A percentile compares a stretch with the other conserved stretches of the same genome.
Conservation (phyloP, 768 basidiomycete genomes). For the Lentinula lateritia region DNA sequence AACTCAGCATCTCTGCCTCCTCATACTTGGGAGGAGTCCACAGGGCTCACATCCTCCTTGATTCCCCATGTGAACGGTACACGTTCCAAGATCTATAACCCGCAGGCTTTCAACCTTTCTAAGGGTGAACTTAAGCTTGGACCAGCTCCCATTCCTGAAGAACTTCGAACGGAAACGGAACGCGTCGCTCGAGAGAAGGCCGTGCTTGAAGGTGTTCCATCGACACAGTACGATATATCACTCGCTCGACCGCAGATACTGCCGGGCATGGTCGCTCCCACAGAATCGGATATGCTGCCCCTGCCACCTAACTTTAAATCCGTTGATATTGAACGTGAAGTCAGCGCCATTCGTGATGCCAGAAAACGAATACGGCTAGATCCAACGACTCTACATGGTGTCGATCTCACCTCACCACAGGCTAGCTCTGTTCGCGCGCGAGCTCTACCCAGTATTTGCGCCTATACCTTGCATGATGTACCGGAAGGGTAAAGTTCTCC, state of each 20-base stretch:
- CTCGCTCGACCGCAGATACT: conserved; percentile 42
- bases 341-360: conserved; percentile 82
- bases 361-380: conserved; percentile 90
- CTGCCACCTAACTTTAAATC: conserved; percentile 80
- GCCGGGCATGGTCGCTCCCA: conserved; percentile 57
- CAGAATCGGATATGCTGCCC: conserved; percentile 70
- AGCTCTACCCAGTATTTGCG: conserved; percentile 87
- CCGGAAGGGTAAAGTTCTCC: conserved; percentile 76
- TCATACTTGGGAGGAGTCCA: conserved; percentile 79
- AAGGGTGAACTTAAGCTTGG: conserved; percentile 84
- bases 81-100: conserved; percentile 46
- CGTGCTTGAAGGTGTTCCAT: conserved; percentile 65
- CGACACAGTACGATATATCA: conserved; percentile 60
- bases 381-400: conserved; percentile 53
- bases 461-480: conserved; percentile 91
- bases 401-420: conserved; percentile 57
- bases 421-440: conserved; percentile 50
- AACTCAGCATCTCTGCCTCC: conserved; percentile 59
- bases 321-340: conserved; percentile 86
- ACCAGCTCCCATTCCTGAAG: conserved; percentile 70
- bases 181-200: conserved; percentile 78
- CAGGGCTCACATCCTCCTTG: conserved; percentile 76
- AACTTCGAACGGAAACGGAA: conserved; percentile 75
- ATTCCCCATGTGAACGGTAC: conserved; percentile 57
- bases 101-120: conserved; percentile 69